phyloP scores from a whole-genome alignment of 495 filamentous ascomycete genomes.

The Podospora bellae-mahoneyi region DNA sequence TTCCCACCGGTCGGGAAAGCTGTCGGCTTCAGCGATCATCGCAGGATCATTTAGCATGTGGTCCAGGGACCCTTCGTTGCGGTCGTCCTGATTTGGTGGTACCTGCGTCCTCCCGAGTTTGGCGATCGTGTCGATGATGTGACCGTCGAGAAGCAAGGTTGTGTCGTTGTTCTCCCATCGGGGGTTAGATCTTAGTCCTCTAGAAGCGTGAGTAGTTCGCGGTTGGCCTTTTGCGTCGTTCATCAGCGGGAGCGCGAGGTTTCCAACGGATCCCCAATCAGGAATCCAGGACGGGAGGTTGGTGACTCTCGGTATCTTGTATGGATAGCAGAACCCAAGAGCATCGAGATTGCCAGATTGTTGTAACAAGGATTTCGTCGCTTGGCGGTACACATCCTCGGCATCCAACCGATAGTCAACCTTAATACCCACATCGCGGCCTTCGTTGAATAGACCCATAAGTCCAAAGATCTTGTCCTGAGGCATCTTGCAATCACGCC shows the following conservation, averaged over 20 bases:
- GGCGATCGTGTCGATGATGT: conserved; percentile 8
- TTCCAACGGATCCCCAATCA: conserved; percentile 9
- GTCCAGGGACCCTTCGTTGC: no score
- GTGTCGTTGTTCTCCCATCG: conserved; percentile 10
- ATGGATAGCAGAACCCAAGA: conserved; percentile 11
- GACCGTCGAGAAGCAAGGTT: conserved; percentile 14
- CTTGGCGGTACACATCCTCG: conserved; percentile 10
- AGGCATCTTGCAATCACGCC: conserved; percentile 25
- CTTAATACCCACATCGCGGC: conserved; percentile 5
- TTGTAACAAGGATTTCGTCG: conserved; percentile 4
- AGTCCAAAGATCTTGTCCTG: conserved; percentile 36
- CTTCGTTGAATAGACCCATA: conserved; percentile 24
- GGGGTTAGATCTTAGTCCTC: background rate
- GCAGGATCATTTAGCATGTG: background rate
- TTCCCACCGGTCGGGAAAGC: background rate
- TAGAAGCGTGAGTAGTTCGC: conserved; percentile 18
- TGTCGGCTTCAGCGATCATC: background rate
- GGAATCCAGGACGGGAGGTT: conserved; percentile 18
- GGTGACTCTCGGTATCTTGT: background rate
- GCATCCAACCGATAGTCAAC: conserved; percentile 8
- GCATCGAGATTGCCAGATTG: conserved; percentile 12
- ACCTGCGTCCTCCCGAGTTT: no score
- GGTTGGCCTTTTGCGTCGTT: conserved; percentile 7
- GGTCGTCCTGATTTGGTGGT: no score
- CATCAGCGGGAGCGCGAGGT: conserved; percentile 6